Conservation (phyloP, 257 asterid species). For the Paulownia fortunei region DNA sequence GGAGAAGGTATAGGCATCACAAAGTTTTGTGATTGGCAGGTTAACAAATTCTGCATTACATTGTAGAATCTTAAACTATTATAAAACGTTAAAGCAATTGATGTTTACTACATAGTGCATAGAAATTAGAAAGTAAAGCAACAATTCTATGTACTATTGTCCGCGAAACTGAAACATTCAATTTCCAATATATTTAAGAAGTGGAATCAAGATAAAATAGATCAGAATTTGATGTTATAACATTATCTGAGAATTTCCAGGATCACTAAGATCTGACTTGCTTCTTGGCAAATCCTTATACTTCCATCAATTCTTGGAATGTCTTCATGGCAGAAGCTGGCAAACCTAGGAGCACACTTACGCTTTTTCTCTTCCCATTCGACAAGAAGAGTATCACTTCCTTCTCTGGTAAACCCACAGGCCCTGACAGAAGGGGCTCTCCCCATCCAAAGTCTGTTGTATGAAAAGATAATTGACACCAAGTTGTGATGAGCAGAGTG, state of each 20-base stretch:
- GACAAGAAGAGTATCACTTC: conserved; percentile 54
- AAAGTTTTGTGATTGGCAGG: too few species aligned
- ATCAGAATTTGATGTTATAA: background rate
- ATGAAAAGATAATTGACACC: conserved; percentile 56
- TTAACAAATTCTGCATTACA: background rate
- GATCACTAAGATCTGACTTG: background rate
- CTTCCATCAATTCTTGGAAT: conserved; percentile 45
- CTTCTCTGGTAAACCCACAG: conserved; percentile 55
- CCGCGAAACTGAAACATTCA: background rate
- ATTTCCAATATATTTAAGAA: background rate
- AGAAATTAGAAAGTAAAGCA: background rate
- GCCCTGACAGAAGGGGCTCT: conserved; percentile 49
- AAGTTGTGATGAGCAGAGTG: conserved; percentile 54
- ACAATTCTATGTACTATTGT: background rate
- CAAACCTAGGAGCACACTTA: conserved; percentile 56
- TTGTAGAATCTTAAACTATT: background rate
- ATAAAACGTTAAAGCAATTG: background rate
- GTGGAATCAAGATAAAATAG: background rate
- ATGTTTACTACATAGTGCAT: background rate
- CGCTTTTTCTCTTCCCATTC: conserved; percentile 47
- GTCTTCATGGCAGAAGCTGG: conserved; percentile 56
- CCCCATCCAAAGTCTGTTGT: conserved; percentile 67
- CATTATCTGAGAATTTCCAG: background rate
- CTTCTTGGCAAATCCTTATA: conserved; percentile 7
- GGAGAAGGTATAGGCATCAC: background rate